Conservation (phyloP, 1,284 basidiomycete species). For the Golubevia pallescens region DNA sequence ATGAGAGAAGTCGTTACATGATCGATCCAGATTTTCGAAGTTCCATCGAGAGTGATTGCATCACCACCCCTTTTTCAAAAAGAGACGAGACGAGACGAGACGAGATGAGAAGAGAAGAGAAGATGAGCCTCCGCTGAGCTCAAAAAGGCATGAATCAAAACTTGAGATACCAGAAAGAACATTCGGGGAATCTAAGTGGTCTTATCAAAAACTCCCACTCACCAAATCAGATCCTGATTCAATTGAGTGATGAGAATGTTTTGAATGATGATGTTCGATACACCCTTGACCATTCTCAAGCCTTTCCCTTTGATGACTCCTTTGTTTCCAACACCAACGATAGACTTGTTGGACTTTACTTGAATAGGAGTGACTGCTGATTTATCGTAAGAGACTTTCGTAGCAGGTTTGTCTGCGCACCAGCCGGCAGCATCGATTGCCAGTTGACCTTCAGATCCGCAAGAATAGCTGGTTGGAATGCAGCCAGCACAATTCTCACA, state of each 20-base stretch:
- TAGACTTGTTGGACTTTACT: constrained; percentile 17
- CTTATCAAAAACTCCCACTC: background rate
- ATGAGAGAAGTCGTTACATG: constrained; percentile 20
- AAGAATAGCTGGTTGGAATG: constrained; percentile 21
- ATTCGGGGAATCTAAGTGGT: background rate
- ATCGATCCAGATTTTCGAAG: constrained; percentile 32
- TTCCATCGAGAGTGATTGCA: constrained; percentile 17
- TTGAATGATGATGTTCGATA: constrained; percentile 29
- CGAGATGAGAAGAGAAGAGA: too few relatives aligned
- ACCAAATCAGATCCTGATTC: constrained; percentile 23
- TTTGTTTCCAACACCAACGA: constrained; percentile 18
- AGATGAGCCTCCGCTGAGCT: too few relatives aligned
- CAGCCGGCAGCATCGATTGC: constrained; percentile 25
- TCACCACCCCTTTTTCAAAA: constrained; percentile 16
- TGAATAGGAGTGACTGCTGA: constrained; percentile 16
- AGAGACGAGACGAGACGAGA: too few relatives aligned
- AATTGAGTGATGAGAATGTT: constrained; percentile 25
- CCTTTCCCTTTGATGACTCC: constrained; percentile 22
- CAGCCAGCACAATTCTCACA: constrained; percentile 27
- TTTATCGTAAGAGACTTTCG: constrained; percentile 25
- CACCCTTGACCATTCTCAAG: constrained; percentile 9
- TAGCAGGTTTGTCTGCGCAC: constrained; percentile 17
- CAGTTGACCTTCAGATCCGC: constrained; percentile 21
- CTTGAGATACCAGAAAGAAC: too few relatives aligned
- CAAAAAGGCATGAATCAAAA: too few relatives aligned